A percentile compares a stretch with the other conserved stretches of the same genome.
These are phyloP conservation scores for Trichoderma gracile DNA, from an alignment of 2,329 filamentous ascomycete species.

Conservation along the genomic window DNA sequence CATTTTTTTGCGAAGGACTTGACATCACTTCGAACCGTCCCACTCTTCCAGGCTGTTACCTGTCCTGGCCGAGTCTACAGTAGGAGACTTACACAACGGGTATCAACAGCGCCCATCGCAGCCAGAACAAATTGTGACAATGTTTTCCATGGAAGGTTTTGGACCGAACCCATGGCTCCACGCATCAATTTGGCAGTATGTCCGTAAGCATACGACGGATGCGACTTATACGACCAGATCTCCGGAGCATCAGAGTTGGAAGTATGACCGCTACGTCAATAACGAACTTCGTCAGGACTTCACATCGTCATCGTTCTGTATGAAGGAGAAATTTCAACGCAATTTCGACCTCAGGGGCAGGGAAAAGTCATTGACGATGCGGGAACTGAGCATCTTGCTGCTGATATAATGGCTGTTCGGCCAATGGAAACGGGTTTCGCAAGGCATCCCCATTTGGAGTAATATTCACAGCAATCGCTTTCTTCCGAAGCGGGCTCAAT, in stretches of 20 bases:
- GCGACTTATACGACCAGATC: background rate
- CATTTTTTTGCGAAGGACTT: no score
- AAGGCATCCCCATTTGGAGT: conserved; percentile 9
- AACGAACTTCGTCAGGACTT: background rate
- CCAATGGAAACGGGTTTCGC: conserved; percentile 8
- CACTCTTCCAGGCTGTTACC: background rate
- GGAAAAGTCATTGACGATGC: no score
- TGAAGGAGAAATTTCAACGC: no score
- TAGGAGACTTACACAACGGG: conserved; percentile 2
- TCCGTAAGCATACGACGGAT: background rate
- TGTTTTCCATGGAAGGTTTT: conserved; percentile 1
- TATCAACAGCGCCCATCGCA: conserved; percentile 10
- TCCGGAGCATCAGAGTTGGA: no score
- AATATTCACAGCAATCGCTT: background rate
- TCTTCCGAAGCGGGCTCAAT: background rate
- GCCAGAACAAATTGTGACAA: background rate
- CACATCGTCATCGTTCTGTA: background rate
- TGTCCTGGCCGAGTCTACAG: background rate
- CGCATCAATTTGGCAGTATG: background rate
- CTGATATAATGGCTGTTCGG: background rate
- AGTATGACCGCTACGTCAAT: background rate
- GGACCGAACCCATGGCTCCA: background rate
- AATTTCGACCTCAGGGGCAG: background rate
- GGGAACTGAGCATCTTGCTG: background rate
- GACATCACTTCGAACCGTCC: background rate